phyloP scores from a whole-genome alignment of 768 basidiomycete genomes.

The Macrolepiota dolichaula region DNA sequence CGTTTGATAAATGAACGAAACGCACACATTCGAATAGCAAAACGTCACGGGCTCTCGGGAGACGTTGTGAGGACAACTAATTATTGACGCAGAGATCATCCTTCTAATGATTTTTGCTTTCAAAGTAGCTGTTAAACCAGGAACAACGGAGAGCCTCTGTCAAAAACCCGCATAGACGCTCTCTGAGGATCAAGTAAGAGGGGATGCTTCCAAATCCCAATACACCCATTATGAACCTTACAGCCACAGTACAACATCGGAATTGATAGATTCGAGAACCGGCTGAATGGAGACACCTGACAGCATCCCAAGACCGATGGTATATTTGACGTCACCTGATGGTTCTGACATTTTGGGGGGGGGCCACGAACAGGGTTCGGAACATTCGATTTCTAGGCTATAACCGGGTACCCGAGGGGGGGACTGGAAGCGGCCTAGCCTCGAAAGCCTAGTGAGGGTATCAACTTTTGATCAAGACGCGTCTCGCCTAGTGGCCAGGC shows the following conservation, averaged over 20 bases:
- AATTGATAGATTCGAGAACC: neutral
- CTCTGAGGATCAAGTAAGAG: neutral
- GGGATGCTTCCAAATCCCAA: neutral
- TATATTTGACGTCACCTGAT: neutral
- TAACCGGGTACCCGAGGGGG: too few species aligned
- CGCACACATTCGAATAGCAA: neutral
- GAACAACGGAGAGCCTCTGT: neutral
- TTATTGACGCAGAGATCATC: neutral
- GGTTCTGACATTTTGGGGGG: too few species aligned
- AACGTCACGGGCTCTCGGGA: neutral
- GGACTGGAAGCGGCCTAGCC: too few species aligned
- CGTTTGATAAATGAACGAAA: neutral
- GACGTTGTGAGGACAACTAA: neutral
- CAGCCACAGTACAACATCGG: neutral
- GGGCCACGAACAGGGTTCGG: too few species aligned
- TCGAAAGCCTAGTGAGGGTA: too few species aligned
- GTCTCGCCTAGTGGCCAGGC: too few species aligned
- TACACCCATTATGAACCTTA: neutral
- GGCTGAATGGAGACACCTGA: neutral
- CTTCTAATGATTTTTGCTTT: neutral
- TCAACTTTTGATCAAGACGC: too few species aligned
- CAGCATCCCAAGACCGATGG: neutral
- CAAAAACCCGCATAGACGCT: neutral
- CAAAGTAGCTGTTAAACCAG: neutral
- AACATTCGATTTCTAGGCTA: too few species aligned